Evolutionary conservation across 1,284 basidiomycete genomes (phyloP).

Genomic region (Ganoderma boninense): DNA sequence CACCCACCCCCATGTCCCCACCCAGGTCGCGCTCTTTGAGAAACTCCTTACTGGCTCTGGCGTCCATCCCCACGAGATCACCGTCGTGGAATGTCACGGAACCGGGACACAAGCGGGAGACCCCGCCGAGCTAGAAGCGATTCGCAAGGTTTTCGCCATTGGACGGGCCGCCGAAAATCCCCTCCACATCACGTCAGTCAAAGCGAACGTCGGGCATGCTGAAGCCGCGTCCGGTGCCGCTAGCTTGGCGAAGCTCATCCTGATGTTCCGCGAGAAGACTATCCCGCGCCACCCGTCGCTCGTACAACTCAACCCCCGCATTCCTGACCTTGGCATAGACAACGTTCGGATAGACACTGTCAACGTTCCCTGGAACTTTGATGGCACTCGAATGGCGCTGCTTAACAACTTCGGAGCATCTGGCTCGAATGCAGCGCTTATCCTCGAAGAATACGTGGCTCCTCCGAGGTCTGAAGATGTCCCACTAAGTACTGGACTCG

Average conservation of each 20-base stretch:
- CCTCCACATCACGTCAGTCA: conserved; percentile 72
- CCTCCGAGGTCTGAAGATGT: not conserved
- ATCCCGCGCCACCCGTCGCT: conserved; percentile 72
- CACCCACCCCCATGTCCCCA: conserved; percentile 72
- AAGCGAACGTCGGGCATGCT: conserved; percentile 77
- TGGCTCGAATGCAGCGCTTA: conserved; percentile 70
- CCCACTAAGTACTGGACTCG: conserved; percentile 29
- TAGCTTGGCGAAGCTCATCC: conserved; percentile 71
- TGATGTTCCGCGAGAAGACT: conserved; percentile 65
- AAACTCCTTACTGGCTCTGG: conserved; percentile 56
- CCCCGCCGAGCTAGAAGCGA: conserved; percentile 66
- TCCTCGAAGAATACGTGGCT: conserved; percentile 59
- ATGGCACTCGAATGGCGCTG: conserved; percentile 57
- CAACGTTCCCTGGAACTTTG: conserved; percentile 51
- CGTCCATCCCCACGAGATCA: conserved; percentile 56
- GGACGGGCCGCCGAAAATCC: conserved; percentile 53
- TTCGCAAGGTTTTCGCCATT: conserved; percentile 61
- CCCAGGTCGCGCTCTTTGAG: conserved; percentile 63
- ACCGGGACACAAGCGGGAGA: conserved; percentile 76
- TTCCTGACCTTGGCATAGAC: conserved; percentile 57
- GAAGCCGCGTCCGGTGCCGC: conserved; percentile 80
- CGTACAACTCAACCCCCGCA: conserved; percentile 61
- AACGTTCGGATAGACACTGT: conserved; percentile 57
- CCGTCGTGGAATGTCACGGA: conserved; percentile 76
- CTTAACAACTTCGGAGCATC: conserved; percentile 81